Conservation (phyloP, 768 basidiomycete species). For the Russula vinacea region DNA sequence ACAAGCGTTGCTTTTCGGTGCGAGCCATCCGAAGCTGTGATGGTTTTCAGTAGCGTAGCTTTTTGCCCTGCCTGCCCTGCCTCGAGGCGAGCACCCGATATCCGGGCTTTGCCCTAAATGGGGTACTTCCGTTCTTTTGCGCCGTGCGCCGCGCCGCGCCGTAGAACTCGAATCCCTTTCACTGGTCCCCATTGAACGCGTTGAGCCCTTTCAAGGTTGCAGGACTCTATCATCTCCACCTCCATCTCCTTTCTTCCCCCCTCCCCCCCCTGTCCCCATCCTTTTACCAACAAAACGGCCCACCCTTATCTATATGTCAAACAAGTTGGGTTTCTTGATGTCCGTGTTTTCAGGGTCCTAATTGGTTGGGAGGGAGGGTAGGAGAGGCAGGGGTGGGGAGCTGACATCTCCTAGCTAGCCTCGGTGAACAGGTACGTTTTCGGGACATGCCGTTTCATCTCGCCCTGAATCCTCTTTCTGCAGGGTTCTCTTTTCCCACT, state of each 20-base stretch:
- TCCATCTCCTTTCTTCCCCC: no score
- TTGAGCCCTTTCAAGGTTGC: background rate
- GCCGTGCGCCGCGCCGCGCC: background rate
- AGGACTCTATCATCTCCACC: background rate
- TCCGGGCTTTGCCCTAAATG: background rate
- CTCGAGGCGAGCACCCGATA: background rate
- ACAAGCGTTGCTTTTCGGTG: background rate
- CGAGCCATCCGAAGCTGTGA: slow-evolving; percentile 1
- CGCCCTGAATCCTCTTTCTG: background rate
- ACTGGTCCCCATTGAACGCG: background rate
- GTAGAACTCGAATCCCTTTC: background rate
- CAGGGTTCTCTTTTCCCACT: background rate
- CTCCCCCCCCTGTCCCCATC: background rate
- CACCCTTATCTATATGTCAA: background rate
- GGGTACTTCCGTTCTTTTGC: background rate
- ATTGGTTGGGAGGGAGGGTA: background rate
- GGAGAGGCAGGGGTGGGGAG: background rate
- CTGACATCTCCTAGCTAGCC: background rate
- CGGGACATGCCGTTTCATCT: background rate
- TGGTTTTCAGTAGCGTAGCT: background rate
- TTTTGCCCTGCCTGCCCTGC: no score
- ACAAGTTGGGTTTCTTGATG: background rate
- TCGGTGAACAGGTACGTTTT: background rate
- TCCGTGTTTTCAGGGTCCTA: background rate
- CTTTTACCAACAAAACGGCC: background rate